These are phyloP conservation scores for Amaranthus palmeri DNA, from an alignment of 148 eudicot species.

Conservation along the genomic window DNA sequence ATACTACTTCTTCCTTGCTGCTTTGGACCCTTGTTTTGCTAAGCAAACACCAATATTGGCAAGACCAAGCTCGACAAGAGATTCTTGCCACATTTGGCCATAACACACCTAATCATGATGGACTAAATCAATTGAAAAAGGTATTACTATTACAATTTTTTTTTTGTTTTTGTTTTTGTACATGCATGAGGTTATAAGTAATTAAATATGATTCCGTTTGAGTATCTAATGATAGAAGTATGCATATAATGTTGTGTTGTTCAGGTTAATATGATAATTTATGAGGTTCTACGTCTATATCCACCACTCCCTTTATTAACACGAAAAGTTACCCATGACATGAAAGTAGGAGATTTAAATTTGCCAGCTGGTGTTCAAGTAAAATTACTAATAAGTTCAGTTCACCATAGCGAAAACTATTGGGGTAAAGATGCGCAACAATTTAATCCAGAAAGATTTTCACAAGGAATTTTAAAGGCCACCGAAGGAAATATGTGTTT, in stretches of 20 bases:
- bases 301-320: slow-evolving; percentile 12
- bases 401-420: slow-evolving; percentile 21
- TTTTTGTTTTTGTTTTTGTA: not conserved
- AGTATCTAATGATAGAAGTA: too few species aligned
- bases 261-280: slow-evolving; percentile 33
- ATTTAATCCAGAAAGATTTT: slow-evolving; percentile 36
- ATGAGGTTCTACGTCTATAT: slow-evolving; percentile 37
- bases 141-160: slow-evolving; percentile 13
- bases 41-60: slow-evolving; percentile 43
- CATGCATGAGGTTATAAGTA: not conserved
- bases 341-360: slow-evolving; percentile 12
- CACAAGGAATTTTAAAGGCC: slow-evolving; percentile 32
- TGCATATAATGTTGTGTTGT: not conserved
- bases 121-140: slow-evolving; percentile 32
- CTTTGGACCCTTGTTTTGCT: slow-evolving; percentile 43
- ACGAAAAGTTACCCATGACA: slow-evolving; percentile 17
- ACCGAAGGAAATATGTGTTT: slow-evolving; percentile 17
- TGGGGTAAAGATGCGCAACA: slow-evolving; percentile 43
- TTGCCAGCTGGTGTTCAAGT: slow-evolving; percentile 25
- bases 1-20: slow-evolving; percentile 33
- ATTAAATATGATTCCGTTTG: too few species aligned
- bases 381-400: slow-evolving; percentile 2
- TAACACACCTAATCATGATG: slow-evolving; percentile 25
- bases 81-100: slow-evolving; percentile 28
- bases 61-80: slow-evolving; percentile 39